Conservation (phyloP, 345 rosid species). For the Eucalyptus erythrocorys region DNA sequence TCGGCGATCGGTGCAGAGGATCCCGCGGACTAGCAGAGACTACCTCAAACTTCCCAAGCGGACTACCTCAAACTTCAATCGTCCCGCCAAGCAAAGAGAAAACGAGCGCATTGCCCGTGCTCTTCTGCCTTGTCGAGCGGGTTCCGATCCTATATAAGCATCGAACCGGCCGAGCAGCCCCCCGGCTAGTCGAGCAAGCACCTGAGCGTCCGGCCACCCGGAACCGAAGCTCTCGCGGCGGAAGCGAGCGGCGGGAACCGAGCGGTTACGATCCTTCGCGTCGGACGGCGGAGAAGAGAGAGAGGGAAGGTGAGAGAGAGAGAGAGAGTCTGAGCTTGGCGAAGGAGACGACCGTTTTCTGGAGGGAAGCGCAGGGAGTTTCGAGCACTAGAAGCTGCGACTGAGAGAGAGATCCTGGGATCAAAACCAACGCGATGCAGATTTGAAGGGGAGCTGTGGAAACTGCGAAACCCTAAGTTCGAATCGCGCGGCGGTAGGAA, state of each 20-base stretch:
- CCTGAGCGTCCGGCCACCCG: neutral
- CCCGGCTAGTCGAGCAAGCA: neutral
- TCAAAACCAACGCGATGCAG: neutral
- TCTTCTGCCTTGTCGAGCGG: neutral
- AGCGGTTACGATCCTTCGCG: neutral
- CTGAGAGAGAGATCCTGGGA: neutral
- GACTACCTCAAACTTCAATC: neutral
- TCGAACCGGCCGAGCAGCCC: neutral
- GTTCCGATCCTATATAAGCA: neutral
- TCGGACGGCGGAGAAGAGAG: neutral
- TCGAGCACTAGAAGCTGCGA: neutral
- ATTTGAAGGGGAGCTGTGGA: neutral
- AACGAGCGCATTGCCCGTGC: neutral
- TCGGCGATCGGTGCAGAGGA: neutral
- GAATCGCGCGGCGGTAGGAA: constrained; percentile 22
- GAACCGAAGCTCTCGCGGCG: neutral
- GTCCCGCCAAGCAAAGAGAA: neutral
- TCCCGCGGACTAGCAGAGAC: neutral
- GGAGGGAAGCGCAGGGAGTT: neutral
- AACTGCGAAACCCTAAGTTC: constrained; percentile 44
- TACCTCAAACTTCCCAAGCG: neutral
- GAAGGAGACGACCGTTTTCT: neutral
- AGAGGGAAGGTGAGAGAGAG: neutral
- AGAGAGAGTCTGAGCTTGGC: neutral
- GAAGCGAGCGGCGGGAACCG: neutral